Percentiles rank a stretch among this genome's conserved stretches.
Evolutionary conservation across 441 rosid species (phyloP).

Genomic region (Jatropha multifida): DNA sequence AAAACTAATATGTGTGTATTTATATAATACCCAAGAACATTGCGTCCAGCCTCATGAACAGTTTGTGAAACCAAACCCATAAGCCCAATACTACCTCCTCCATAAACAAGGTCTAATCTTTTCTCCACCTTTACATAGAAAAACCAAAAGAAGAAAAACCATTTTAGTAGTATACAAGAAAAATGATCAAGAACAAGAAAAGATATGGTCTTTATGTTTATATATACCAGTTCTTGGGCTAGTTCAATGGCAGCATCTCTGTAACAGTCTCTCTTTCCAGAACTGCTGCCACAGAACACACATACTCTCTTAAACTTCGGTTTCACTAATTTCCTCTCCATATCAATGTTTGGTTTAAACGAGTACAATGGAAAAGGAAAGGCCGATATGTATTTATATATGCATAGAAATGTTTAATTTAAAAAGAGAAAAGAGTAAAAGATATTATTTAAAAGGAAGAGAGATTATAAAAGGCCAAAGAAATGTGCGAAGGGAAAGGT

Average conservation of each 20-base stretch:
- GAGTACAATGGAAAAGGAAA: neutral
- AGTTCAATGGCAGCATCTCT: slow-evolving; percentile 77
- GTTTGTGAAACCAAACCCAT: slow-evolving; percentile 89
- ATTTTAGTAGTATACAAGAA: neutral
- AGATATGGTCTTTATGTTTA: neutral
- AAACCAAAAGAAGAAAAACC: neutral
- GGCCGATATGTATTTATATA: neutral
- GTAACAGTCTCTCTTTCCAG: slow-evolving; percentile 78
- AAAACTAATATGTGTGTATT: neutral
- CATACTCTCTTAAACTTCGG: slow-evolving; percentile 82
- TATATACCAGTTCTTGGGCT: slow-evolving; percentile 80
- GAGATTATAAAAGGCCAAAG: neutral
- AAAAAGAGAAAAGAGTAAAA: no score
- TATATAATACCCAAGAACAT: slow-evolving; percentile 66
- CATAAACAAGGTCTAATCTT: slow-evolving; percentile 80
- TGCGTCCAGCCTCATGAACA: slow-evolving; percentile 76
- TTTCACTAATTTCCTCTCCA: slow-evolving; percentile 33
- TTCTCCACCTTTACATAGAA: slow-evolving; percentile 45
- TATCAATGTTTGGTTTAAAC: slow-evolving; percentile 3
- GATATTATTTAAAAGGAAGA: neutral
- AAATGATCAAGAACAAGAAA: neutral
- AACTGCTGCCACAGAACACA: slow-evolving; percentile 91
- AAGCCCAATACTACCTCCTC: slow-evolving; percentile 91
- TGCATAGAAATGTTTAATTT: no score
- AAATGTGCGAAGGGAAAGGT: neutral